Conservation (phyloP, 2,329 filamentous ascomycete species). For the Trichoderma breve region DNA sequence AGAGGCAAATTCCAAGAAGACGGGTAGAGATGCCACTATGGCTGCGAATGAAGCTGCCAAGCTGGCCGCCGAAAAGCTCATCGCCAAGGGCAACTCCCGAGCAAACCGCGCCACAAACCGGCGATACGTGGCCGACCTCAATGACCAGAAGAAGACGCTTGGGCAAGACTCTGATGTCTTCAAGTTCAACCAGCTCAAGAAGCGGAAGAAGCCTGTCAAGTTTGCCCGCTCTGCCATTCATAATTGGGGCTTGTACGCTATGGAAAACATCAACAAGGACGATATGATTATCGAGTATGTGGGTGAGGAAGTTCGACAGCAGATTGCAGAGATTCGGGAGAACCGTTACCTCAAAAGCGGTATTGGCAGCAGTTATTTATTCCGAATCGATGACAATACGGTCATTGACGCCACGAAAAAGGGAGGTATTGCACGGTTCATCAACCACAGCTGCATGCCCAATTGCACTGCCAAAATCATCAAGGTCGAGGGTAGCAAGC, state of each 20-base stretch:
- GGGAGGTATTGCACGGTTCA: conserved; percentile 95
- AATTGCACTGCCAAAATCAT: conserved; percentile 99
- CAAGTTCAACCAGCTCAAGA: conserved; percentile 98
- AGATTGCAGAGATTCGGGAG: conserved; percentile 95
- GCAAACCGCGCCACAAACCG: conserved; percentile 95
- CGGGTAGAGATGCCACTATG: conserved; percentile 62
- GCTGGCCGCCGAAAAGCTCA: conserved; percentile 73
- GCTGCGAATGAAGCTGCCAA: conserved; percentile 69
- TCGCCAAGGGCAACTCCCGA: conserved; percentile 85
- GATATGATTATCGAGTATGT: conserved; percentile 99
- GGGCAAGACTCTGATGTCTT: conserved; percentile 85
- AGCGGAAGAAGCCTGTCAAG: conserved; percentile 98
- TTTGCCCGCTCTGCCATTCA: conserved; percentile 97
- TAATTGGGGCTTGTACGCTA: conserved; percentile 96
- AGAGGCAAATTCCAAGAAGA: conserved; percentile 70
- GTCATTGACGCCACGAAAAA: conserved; percentile 98
- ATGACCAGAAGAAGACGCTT: conserved; percentile 86
- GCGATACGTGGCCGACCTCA: conserved; percentile 89
- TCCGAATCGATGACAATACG: conserved; percentile 96
- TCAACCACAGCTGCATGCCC: conserved; percentile 97
- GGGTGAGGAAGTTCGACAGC: conserved; percentile 93
- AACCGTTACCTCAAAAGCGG: conserved; percentile 90
- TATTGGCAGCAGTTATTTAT: conserved; percentile 95
- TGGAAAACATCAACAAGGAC: conserved; percentile 94
- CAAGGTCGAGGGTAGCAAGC: conserved; percentile 94